A percentile compares a stretch with the other conserved stretches of the same genome.
phyloP scores from a whole-genome alignment of 768 basidiomycete species.

The Tulasnella sp. region DNA sequence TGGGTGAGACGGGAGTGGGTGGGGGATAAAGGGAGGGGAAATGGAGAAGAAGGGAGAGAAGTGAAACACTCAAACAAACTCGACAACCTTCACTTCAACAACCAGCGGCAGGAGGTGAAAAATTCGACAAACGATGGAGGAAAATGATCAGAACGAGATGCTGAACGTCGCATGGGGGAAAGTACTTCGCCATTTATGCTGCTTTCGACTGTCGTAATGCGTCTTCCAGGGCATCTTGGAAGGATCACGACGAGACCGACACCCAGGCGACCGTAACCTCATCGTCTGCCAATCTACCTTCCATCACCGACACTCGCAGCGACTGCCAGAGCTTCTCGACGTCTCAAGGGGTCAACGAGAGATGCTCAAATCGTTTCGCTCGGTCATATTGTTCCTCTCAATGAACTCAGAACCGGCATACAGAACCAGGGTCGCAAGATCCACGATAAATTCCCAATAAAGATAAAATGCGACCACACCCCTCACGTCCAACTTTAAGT shows the following conservation, averaged over 20 bases:
- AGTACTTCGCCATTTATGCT: background rate
- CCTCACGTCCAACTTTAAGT: background rate
- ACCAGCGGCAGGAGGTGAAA: background rate
- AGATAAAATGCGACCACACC: background rate
- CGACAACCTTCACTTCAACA: background rate
- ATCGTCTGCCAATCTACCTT: background rate
- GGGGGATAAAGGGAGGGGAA: background rate
- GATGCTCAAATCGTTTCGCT: background rate
- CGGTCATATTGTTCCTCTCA: background rate
- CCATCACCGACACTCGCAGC: background rate
- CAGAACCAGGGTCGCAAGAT: background rate
- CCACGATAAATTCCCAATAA: background rate
- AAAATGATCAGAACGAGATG: background rate
- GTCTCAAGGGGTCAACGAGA: background rate
- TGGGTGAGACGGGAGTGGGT: background rate
- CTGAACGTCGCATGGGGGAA: background rate
- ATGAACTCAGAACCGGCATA: background rate
- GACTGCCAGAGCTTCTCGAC: background rate
- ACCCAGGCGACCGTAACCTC: background rate
- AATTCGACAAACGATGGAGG: background rate
- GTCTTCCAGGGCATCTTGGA: background rate
- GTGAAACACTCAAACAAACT: constrained; percentile 2
- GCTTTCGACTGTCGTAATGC: background rate
- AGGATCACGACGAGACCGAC: background rate
- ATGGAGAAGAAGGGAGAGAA: background rate